Evolutionary conservation across 2,329 filamentous ascomycete genomes (phyloP).

Genomic region (Pseudogymnoascus sp.): DNA sequence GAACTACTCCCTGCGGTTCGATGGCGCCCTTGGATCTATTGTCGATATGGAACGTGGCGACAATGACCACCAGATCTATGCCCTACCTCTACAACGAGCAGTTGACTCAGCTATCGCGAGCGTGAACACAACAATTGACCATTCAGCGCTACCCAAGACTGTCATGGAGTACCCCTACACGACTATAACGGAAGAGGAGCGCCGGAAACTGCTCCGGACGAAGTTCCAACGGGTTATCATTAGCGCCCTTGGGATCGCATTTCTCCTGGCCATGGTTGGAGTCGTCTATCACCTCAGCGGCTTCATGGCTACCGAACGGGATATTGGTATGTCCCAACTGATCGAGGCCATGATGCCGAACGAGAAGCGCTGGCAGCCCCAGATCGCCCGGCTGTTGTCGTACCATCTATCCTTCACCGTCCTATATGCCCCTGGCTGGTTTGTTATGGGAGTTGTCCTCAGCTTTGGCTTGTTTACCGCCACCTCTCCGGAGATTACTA

Average conservation of each 20-base stretch:
- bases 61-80: constrained; percentile 72
- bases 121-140: constrained; percentile 38
- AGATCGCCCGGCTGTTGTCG: constrained; percentile 68
- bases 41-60: constrained; percentile 56
- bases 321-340: constrained; percentile 78
- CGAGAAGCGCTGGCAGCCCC: constrained; percentile 64
- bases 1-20: constrained; percentile 81
- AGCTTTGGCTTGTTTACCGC: constrained; percentile 56
- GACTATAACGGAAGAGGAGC: constrained; percentile 58
- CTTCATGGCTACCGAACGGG: constrained; percentile 76
- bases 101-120: constrained; percentile 66
- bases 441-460: constrained; percentile 63
- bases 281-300: constrained; percentile 83
- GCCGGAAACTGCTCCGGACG: constrained; percentile 56
- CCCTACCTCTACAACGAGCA: constrained; percentile 70
- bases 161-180: constrained; percentile 73
- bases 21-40: constrained; percentile 59
- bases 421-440: constrained; percentile 76
- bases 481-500: constrained; percentile 56
- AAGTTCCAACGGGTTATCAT: constrained; percentile 68
- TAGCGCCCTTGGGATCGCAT: constrained; percentile 68
- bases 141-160: constrained; percentile 34
- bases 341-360: constrained; percentile 90
- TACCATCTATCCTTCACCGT: constrained; percentile 74
- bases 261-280: constrained; percentile 72